A percentile compares a stretch with the other conserved stretches of the same genome.
These are phyloP conservation scores for Colletotrichum tamarilloi DNA, from an alignment of 2,329 filamentous ascomycete genomes.

Conservation along the genomic window DNA sequence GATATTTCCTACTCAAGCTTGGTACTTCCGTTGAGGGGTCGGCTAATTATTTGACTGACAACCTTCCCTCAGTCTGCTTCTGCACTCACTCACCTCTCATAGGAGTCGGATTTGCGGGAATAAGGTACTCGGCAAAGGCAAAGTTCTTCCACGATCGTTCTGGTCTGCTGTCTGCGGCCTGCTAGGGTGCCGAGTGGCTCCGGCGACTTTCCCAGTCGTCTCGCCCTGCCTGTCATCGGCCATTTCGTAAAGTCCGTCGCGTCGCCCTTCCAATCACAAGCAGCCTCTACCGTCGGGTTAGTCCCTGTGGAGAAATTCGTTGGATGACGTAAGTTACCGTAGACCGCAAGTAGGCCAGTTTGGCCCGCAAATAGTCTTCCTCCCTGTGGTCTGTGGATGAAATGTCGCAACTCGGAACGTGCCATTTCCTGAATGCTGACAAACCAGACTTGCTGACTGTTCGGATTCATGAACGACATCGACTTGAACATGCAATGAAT, in stretches of 20 bases:
- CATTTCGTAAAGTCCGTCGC: conserved; percentile 23
- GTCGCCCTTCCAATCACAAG: conserved; percentile 2
- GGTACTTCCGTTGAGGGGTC: neutral
- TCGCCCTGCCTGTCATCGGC: conserved; percentile 13
- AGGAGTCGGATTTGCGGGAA: neutral
- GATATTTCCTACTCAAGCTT: no score
- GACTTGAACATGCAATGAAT: neutral
- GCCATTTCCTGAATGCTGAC: conserved; percentile 19
- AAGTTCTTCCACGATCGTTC: neutral
- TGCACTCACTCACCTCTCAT: no score
- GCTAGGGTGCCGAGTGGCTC: neutral
- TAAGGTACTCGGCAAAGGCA: neutral
- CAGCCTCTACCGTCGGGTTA: conserved; percentile 3
- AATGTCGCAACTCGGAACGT: neutral
- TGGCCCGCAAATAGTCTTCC: neutral
- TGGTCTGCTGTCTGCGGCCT: neutral
- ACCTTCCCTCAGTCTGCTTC: no score
- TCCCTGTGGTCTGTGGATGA: neutral
- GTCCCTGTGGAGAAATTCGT: conserved; percentile 10
- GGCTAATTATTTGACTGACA: neutral
- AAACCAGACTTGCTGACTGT: conserved; percentile 15
- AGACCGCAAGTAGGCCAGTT: neutral
- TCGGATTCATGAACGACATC: neutral
- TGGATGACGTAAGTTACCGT: conserved; percentile 14
- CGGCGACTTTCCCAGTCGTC: neutral